A percentile compares a stretch with the other conserved stretches of the same genome.
Conservation (phyloP, 2,329 filamentous ascomycete genomes). For the Colletotrichum sp. region DNA sequence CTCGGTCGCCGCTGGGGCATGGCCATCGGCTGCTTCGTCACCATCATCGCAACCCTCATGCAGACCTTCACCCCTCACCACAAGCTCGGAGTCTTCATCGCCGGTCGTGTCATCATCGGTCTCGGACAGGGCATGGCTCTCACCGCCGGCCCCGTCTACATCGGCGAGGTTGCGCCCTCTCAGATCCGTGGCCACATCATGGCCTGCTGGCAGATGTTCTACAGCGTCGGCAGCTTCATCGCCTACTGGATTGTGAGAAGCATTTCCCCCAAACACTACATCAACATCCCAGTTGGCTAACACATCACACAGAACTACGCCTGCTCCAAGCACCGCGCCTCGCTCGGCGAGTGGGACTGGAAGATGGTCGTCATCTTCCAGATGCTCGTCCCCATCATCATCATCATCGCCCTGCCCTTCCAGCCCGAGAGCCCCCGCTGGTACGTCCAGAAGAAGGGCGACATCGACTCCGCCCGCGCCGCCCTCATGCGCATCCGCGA, state of each 20-base stretch:
- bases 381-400: conserved; percentile 67
- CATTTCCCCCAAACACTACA: not conserved
- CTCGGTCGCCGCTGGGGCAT: conserved; percentile 69
- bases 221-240: conserved; percentile 63
- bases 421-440: conserved; percentile 73
- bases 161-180: conserved; percentile 21
- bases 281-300: not conserved
- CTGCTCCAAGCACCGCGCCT: conserved; percentile 57
- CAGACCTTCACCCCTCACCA: conserved; percentile 67
- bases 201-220: conserved; percentile 72
- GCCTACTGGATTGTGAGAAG: conserved; percentile 47
- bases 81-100: conserved; percentile 70
- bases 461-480: conserved; percentile 63
- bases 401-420: conserved; percentile 66
- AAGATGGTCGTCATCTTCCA: conserved; percentile 76
- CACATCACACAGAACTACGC: conserved; percentile 45
- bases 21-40: conserved; percentile 66
- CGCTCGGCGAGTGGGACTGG: conserved; percentile 75
- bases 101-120: conserved; percentile 71
- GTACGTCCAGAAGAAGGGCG: conserved; percentile 66
- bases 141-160: conserved; percentile 20
- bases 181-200: conserved; percentile 63
- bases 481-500: conserved; percentile 66
- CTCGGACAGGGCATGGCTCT: conserved; percentile 70
- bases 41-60: conserved; percentile 72